Base-by-base conservation (phyloP, 2,329 filamentous ascomycete species). In the Blastomyces parvus region DNA sequence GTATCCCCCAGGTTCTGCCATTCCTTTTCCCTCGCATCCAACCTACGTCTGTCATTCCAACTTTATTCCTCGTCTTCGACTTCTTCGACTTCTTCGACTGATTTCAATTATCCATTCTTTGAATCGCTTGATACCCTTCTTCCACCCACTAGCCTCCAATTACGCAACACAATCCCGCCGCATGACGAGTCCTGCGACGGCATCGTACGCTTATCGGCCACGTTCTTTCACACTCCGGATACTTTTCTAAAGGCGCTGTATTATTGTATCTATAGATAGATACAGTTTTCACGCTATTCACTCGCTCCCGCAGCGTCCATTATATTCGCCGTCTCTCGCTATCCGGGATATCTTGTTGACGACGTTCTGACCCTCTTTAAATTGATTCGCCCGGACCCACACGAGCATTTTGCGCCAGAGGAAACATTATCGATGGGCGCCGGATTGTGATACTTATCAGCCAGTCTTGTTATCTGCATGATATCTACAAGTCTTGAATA, bases 211-310 rank as follows among this genome's bases (percentile, higher is more conserved):
- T 38, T 38, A 38, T 4, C n/a, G n/a, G n/a, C 22, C 9, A 2
- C 3, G 3, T 46, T 9, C 9, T 9, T 46, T 3, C 2, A 0
- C 19, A 22, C 17, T 17, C n/a, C 19, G 4, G 27, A 53, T 53
- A 53, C 50, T 30, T 30, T 56, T 56, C 19, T 30, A 38, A n/a
- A n/a, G 14, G 7, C 30, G 30, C 30, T 13, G 4, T 42, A 22
- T 2, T 52, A 53, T 55, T 27, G 17, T 7, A 36, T 57, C 55
- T 57, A 42, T 57, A 57, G 55, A 40, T 57, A 57, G 53, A 56
- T 17, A n/a, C 19, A 9, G 19, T 33, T 11, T 14, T 14, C 40
- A 8, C 40, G 5, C 40, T 38, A 57, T 27, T 17, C 53, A 36
- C 19, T 57, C 36, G 13, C n/a, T 57, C 1, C 36, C 3, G 9